Evolutionary conservation across 148 eudicot genomes (phyloP).

Genomic region (Pharnaceum exiguum): DNA sequence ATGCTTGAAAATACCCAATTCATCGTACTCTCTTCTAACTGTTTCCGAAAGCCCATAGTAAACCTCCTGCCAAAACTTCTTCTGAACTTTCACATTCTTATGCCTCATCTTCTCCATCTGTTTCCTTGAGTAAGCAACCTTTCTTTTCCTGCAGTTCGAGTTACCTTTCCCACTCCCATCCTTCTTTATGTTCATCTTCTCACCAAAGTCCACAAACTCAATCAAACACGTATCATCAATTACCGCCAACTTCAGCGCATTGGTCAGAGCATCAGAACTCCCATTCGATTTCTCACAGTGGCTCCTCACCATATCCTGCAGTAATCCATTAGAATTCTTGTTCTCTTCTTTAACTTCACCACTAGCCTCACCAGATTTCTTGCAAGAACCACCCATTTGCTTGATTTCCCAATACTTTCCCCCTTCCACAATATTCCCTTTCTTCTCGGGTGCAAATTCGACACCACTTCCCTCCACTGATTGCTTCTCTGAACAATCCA

Average conservation of each 20-base stretch:
- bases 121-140: slow-evolving; percentile 32
- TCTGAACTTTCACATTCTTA: slow-evolving; percentile 36
- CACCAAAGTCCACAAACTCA: slow-evolving; percentile 18
- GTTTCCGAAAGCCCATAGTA: slow-evolving; percentile 30
- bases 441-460: no score
- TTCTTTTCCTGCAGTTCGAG: slow-evolving; percentile 7
- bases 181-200: slow-evolving; percentile 21
- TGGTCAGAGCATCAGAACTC: not conserved
- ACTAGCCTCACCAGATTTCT: not conserved
- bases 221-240: slow-evolving; percentile 35
- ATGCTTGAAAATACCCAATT: slow-evolving; percentile 28
- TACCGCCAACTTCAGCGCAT: slow-evolving; percentile 29
- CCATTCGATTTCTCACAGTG: not conserved
- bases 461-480: not conserved
- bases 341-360: not conserved
- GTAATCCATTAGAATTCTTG: not conserved
- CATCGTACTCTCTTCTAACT: slow-evolving; percentile 49
- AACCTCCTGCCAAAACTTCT: slow-evolving; percentile 40
- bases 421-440: no score
- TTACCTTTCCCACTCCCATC: slow-evolving; percentile 17
- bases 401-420: no score
- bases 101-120: slow-evolving; percentile 40
- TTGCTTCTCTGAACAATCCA: no score
- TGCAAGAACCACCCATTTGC: no score
- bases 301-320: not conserved